These are phyloP conservation scores for Phytomonas sp. DNA, from an alignment of 208 protist species.

Conservation along the genomic window DNA sequence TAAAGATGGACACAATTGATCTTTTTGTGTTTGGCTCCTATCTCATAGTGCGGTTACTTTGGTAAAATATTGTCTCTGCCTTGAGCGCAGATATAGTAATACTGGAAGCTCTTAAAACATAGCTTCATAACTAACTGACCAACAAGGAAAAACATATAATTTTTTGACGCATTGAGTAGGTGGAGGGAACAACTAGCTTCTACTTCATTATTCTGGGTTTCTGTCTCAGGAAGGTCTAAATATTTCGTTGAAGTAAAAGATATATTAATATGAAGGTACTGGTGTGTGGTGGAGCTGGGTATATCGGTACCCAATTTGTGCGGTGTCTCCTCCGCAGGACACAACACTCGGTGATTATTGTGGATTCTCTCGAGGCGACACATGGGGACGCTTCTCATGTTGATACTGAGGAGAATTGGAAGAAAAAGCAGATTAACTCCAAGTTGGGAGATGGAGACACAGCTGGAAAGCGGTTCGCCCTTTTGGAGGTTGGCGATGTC, in stretches of 20 bases:
- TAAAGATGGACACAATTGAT: not conserved
- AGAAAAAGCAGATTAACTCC: conserved; percentile 12
- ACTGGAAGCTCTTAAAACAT: not conserved
- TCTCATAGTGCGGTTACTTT: not conserved
- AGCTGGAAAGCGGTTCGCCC: conserved; percentile 27
- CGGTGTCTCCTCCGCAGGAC: conserved; percentile 81
- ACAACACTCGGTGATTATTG: conserved; percentile 87
- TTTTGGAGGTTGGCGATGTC: conserved; percentile 80
- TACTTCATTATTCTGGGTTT: not conserved
- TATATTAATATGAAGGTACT: conserved; percentile 67
- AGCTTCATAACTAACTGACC: not conserved
- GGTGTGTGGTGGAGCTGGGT: conserved; percentile 95
- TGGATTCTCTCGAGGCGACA: conserved; percentile 86
- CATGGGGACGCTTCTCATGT: conserved; percentile 59
- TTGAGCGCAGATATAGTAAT: not conserved
- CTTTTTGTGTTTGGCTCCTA: not conserved
- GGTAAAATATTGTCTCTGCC: not conserved
- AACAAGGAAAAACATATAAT: conserved; percentile 8
- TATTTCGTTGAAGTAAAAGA: not conserved
- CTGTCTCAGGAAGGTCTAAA: not conserved
- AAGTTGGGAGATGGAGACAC: conserved; percentile 13
- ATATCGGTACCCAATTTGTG: conserved; percentile 96
- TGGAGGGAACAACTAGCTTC: not conserved
- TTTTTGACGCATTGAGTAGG: not conserved
- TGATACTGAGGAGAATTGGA: conserved; percentile 43